Base-by-base conservation (phyloP, 129 eudicot species). In the Saposhnikovia divaricata region DNA sequence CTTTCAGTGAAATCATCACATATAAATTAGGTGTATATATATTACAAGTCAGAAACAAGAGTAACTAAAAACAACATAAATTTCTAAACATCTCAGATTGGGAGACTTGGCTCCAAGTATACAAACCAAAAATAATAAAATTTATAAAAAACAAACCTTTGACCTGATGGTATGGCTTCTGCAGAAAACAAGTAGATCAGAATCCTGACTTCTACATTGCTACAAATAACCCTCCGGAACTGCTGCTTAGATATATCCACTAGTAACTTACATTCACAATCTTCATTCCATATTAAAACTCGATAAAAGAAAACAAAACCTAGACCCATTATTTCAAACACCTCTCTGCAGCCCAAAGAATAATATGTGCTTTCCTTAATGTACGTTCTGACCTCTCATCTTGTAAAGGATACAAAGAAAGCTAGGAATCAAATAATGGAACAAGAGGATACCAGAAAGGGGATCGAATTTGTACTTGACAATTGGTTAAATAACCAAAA, bases 331-430 rank as follows among this genome's bases (percentile, higher is more conserved):
- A 74, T 74, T 46, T 74, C 61, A 23, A 46, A 74, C 40, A 74
- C 38, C 78, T 45, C 61, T 51, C 78, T 42, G 13, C 78, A 74
- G n/a, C 61, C 57, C 78, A 71, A 46, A 74, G 61, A 74, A 74
- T 74, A 27, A 45, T 74, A 74, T 45, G 28, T 11, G 77, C 59
- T 46, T 27, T 46, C 77, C 10, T 45, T 45, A 12, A 25, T 27
- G 39, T 45, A 0, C 23, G 9, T 4, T 74, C 40, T 46, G 59
- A 46, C 14, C 19, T 74, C 25, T 74, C 40, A n/a, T 74, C 57
- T 74, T 47, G 19, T 74, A 13, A 74, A 73, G 48, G 78, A 46
- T 27, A 74, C 78, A 74, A 44, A 42, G 78, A 74, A 74, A 45
- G 40, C 23, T 74, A 74, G 28, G 31, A 51, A 74, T 74, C 59